Evolutionary conservation across 2,329 filamentous ascomycete species (phyloP), one percentile per base, ranked within the genome.

Genomic region (Aspergillus piperis): DNA sequence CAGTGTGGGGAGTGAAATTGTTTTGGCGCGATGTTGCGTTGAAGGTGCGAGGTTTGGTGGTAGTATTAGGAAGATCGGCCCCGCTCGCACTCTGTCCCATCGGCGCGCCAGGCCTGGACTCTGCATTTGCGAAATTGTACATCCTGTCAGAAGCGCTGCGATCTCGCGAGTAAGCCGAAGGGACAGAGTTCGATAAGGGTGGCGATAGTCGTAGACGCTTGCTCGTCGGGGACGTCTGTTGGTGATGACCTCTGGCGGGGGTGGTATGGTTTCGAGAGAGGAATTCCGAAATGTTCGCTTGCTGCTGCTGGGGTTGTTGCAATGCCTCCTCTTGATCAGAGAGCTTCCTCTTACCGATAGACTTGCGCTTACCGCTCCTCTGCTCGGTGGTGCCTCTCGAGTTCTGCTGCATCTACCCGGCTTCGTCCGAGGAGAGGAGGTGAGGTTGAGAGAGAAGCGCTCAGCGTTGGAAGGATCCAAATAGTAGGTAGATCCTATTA

Each of bases 1-100:
- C 92, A 10, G 84, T 82, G 69, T 91, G 87, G 11, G 91, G 88
- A 67, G 89, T 90, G 71, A 93, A 91, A 54, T 80, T 80, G 57
- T 74, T 75, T 51, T 75, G 73, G 19, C 73, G 75, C 41, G 71
- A 64, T 8, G 71, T 58, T 68, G 69, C 55, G 70, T 78, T 70
- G 66, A 77, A 65, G 3, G 68, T 39, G 23, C 65, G 64, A 60
- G 69, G 49, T 50, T 62, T 68, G 25, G 65, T 41, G 17, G 64
- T 64, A 66, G 47, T 59, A 30, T 63, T 76, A 69, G 67, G 68
- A 21, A 60, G 60, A 62, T 2, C 72, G 66, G 65, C 74, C 68
- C 66, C 72, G 69, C 61, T 72, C 75, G 49, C 82, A 27, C 38
- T 51, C 66, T 86, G 77, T 68, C 81, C 80, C 62, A 83, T 77